Conservation (phyloP, 179 eudicot species). For the Pouteria campechiana region DNA sequence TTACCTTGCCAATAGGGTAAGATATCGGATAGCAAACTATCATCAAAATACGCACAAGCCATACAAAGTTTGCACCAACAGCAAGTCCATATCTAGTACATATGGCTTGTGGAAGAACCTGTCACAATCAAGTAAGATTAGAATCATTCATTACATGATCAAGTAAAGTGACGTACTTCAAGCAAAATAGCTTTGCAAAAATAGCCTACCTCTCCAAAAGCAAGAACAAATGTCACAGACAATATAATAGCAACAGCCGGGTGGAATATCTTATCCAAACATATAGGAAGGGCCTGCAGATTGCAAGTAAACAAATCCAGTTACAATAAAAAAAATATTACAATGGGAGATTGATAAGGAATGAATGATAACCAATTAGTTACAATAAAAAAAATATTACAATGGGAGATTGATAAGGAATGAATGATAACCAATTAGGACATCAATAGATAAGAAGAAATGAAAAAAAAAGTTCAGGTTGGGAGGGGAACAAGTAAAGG, state of each 20-base stretch:
- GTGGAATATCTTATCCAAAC: slow-evolving; percentile 81
- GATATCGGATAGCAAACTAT: slow-evolving; percentile 71
- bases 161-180: not conserved
- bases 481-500: no score
- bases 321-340: not conserved
- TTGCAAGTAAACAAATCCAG: not conserved
- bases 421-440: no score
- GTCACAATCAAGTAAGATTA: slow-evolving; percentile 6
- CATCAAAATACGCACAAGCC: slow-evolving; percentile 82
- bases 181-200: not conserved
- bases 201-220: slow-evolving; percentile 76
- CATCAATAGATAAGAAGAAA: no score
- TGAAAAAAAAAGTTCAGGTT: no score
- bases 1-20: slow-evolving; percentile 84
- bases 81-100: slow-evolving; percentile 87
- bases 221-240: slow-evolving; percentile 82
- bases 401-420: no score
- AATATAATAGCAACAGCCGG: slow-evolving; percentile 79
- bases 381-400: not conserved
- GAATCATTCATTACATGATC: no score
- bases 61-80: slow-evolving; percentile 81
- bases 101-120: slow-evolving; percentile 93
- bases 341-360: no score
- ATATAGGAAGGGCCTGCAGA: slow-evolving; percentile 90
- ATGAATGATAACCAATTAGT: not conserved